Percentiles rank a stretch among this genome's conserved stretches.
phyloP scores from a whole-genome alignment of 805 yeast genomes.

The Cyberlindnera sargentensis region DNA sequence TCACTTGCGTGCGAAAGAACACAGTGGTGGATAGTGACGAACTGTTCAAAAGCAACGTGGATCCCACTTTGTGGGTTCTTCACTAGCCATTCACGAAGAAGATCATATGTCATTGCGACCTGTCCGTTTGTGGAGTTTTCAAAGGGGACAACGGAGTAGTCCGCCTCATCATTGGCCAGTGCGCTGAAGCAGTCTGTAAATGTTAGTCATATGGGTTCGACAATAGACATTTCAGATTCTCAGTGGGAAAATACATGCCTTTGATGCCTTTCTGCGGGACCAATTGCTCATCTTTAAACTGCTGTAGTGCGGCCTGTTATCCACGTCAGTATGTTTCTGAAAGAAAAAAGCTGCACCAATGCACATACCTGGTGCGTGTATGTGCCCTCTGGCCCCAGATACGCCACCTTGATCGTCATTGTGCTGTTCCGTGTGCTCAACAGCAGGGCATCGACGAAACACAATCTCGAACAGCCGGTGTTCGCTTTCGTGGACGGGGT shows the following conservation, averaged over 20 bases:
- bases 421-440: too few species aligned
- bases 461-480: too few species aligned
- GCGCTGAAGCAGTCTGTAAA: constrained; percentile 52
- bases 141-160: constrained; percentile 76
- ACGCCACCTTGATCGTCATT: constrained; percentile 44
- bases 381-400: constrained; percentile 87
- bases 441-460: too few species aligned
- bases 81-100: constrained; percentile 61
- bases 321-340: neutral
- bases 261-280: constrained; percentile 25
- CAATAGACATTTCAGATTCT: neutral
- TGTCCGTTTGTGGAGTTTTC: constrained; percentile 96
- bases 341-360: neutral
- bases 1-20: constrained; percentile 43
- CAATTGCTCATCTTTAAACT: constrained; percentile 31
- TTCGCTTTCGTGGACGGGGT: too few species aligned
- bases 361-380: constrained; percentile 74
- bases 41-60: constrained; percentile 64
- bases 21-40: constrained; percentile 77
- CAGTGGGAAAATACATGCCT: neutral
- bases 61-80: constrained; percentile 13
- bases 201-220: neutral
- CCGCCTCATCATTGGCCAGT: constrained; percentile 37
- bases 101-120: constrained; percentile 79
- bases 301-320: constrained; percentile 49